phyloP scores from a whole-genome alignment of 257 asterid genomes.

The Plantago ovata region DNA sequence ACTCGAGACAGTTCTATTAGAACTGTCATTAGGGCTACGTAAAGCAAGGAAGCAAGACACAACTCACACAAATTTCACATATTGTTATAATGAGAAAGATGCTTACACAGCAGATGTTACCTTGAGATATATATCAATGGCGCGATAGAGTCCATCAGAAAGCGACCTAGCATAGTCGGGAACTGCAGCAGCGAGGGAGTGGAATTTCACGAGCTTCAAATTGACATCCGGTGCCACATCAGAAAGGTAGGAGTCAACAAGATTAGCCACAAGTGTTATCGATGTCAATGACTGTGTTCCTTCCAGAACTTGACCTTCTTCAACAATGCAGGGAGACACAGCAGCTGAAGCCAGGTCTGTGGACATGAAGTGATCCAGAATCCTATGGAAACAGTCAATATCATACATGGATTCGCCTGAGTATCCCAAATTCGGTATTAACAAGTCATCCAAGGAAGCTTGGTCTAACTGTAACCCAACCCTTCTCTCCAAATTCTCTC shows the following conservation, averaged over 20 bases:
- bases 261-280: slow-evolving; percentile 72
- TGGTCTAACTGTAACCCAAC: slow-evolving; percentile 77
- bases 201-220: slow-evolving; percentile 71
- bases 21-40: too few species aligned
- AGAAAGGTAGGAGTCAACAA: slow-evolving; percentile 81
- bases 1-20: too few species aligned
- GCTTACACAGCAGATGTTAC: slow-evolving; percentile 26
- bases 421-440: slow-evolving; percentile 65
- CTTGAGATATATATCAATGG: slow-evolving; percentile 86
- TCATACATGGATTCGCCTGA: slow-evolving; percentile 70
- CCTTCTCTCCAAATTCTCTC: slow-evolving; percentile 69
- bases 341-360: slow-evolving; percentile 56
- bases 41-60: too few species aligned
- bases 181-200: slow-evolving; percentile 63
- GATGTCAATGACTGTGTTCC: slow-evolving; percentile 42
- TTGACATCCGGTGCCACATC: slow-evolving; percentile 83
- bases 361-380: slow-evolving; percentile 73
- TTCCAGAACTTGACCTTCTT: slow-evolving; percentile 40
- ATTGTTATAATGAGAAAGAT: neutral
- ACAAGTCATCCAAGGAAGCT: slow-evolving; percentile 62
- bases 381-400: slow-evolving; percentile 84
- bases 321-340: slow-evolving; percentile 58
- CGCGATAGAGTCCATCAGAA: slow-evolving; percentile 81
- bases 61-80: too few species aligned
- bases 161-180: slow-evolving; percentile 86